phyloP scores from a whole-genome alignment of 2,329 filamentous ascomycete species.

The Epichloe brachyelytri region DNA sequence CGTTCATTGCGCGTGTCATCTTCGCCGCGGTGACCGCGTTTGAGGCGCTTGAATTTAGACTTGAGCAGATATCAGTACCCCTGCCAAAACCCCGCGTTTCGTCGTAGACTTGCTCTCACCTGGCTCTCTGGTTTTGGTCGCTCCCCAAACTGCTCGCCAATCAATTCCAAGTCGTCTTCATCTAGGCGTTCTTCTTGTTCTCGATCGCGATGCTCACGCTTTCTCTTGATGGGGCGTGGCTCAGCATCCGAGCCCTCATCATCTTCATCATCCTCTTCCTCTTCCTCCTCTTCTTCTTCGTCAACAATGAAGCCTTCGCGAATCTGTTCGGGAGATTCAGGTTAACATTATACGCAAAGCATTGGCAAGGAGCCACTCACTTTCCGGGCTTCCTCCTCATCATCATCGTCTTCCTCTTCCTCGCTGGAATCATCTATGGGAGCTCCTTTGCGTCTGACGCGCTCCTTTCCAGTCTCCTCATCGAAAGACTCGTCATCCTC shows the following conservation, averaged over 20 bases:
- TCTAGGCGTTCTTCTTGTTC: constrained; percentile 83
- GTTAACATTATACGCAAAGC: background rate
- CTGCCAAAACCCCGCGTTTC: background rate
- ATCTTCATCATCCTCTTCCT: constrained; percentile 51
- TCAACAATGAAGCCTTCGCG: constrained; percentile 85
- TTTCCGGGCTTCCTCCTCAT: constrained; percentile 69
- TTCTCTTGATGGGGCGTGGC: constrained; percentile 51
- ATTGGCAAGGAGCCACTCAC: constrained; percentile 27
- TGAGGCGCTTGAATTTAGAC: constrained; percentile 92
- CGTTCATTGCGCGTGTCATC: constrained; percentile 50
- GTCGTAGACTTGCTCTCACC: constrained; percentile 34
- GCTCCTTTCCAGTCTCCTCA: constrained; percentile 55
- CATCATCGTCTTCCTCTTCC: constrained; percentile 85
- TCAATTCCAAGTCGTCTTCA: constrained; percentile 91
- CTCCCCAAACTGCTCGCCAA: constrained; percentile 65
- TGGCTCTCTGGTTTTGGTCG: constrained; percentile 50
- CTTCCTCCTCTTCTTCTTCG: constrained; percentile 56
- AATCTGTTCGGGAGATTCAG: constrained; percentile 39
- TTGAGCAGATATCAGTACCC: constrained; percentile 21
- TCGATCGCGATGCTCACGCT: constrained; percentile 62
- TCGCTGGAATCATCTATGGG: constrained; percentile 72
- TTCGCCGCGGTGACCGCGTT: constrained; percentile 74
- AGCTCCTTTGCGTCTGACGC: constrained; percentile 25
- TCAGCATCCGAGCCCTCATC: constrained; percentile 41
- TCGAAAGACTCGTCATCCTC: constrained; percentile 76